Evolutionary conservation across 352 stramenopile species (phyloP).

Genomic region (Pythium guiyangense): DNA sequence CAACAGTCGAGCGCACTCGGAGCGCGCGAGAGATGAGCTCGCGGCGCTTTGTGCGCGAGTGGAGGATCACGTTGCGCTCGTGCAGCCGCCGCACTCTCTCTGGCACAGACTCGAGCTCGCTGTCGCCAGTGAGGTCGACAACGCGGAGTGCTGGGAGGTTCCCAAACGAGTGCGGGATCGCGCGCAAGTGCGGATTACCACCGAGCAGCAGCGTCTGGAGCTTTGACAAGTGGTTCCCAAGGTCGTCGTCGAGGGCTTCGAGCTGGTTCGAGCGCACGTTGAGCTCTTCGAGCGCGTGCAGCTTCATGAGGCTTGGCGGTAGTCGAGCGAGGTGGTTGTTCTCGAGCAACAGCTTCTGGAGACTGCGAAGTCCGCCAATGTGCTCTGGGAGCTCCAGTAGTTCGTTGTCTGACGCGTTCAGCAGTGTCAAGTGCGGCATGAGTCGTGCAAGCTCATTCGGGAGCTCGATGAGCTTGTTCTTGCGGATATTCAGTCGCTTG

Average conservation of each 20-base stretch:
- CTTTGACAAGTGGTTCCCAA: slow-evolving; percentile 24
- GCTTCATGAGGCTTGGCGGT: slow-evolving; percentile 17
- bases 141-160: slow-evolving; percentile 25
- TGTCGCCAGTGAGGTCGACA: slow-evolving; percentile 44
- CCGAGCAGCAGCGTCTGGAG: slow-evolving; percentile 38
- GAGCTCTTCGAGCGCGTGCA: slow-evolving; percentile 42
- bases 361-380: slow-evolving; percentile 24
- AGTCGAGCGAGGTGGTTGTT: slow-evolving; percentile 34
- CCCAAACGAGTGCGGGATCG: slow-evolving; percentile 23
- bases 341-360: slow-evolving; percentile 42
- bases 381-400: slow-evolving; percentile 27
- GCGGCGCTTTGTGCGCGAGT: slow-evolving; percentile 51
- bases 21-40: slow-evolving; percentile 59
- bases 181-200: slow-evolving; percentile 24
- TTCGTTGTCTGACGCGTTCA: slow-evolving; percentile 39
- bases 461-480: slow-evolving; percentile 30
- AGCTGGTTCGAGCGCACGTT: slow-evolving; percentile 36
- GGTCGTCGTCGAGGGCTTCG: slow-evolving; percentile 20
- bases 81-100: slow-evolving; percentile 60
- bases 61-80: slow-evolving; percentile 54
- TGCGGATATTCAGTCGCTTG: slow-evolving; percentile 40
- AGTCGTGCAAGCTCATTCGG: slow-evolving; percentile 25
- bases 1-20: slow-evolving; percentile 40
- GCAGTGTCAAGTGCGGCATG: slow-evolving; percentile 30
- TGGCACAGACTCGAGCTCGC: slow-evolving; percentile 22